Base-by-base conservation (phyloP, 306 rosid genomes). In the Begonia masoniana region DNA sequence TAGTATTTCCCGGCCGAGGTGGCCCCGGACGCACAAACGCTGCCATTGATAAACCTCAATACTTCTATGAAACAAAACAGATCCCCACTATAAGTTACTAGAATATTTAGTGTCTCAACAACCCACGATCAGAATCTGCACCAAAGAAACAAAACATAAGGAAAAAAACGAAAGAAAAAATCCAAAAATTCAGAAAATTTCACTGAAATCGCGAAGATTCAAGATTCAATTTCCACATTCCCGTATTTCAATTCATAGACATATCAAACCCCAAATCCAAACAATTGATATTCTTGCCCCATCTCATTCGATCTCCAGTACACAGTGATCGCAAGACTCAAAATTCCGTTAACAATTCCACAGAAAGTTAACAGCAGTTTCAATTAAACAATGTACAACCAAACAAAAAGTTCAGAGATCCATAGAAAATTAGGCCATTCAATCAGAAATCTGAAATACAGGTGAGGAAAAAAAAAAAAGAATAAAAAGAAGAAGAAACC, bases 1-100 rank as follows among this genome's bases (percentile, higher is more conserved):
- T 65, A 42, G 50, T 62, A 21, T 12, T 68, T 23, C 56, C 74
- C 77, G 95, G 87, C 74, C 97, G 77, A 62, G 89, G 84, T 80
- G 94, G 95, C 89, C 97, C 97, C 57, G 87, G 82, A 80, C 94
- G 95, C 94, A 82, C 87, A 74, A 75, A 66, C 71, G 89, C 88
- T 57, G 89, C 87, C 97, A 88, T 88, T 58, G 59, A 64, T 66
- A 62, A 71, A 69, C 64, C 75, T 31, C 39, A 7, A 31, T 6
- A 31, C 39, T 31, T 7, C 39, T 31, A 5, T 31, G 39, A 31
- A 31, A 31, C 39, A 31, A 31, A 31, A 31, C 39, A 31, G 39
- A 31, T 31, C 39, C 9, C 39, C 1, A 3, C 4, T 31, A 31
- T 31, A 31, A 71, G 74, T 66, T 43, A 53, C 59, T 36, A 35